Percentiles rank a stretch among this genome's conserved stretches.
phyloP scores from a whole-genome alignment of 352 stramenopile species.

The Globisporangium polare region DNA sequence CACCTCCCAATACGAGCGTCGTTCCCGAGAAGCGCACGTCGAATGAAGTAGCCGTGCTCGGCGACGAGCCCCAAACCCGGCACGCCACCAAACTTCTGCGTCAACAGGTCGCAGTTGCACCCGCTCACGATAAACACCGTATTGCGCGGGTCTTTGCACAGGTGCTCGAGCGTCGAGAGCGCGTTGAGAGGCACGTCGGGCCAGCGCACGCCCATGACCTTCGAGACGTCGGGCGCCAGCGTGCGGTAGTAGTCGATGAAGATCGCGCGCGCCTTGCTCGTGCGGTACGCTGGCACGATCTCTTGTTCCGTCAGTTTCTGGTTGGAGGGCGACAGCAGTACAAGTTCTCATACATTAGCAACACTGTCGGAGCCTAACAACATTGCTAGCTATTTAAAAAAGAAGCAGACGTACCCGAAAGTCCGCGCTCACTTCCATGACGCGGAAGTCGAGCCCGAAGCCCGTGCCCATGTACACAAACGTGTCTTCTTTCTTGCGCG shows the following conservation, averaged over 20 bases:
- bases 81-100: conserved; percentile 92
- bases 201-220: conserved; percentile 73
- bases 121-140: conserved; percentile 98
- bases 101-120: conserved; percentile 95
- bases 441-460: conserved; percentile 94
- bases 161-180: conserved; percentile 82
- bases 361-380: neutral
- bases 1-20: conserved; percentile 60
- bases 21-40: conserved; percentile 52
- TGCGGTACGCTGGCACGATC: conserved; percentile 54
- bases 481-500: conserved; percentile 71
- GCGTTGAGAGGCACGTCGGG: conserved; percentile 69
- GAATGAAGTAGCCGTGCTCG: conserved; percentile 98
- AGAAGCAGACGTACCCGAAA: conserved; percentile 86
- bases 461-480: conserved; percentile 90
- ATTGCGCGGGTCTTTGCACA: conserved; percentile 95
- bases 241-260: conserved; percentile 99
- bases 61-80: conserved; percentile 95
- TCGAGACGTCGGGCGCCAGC: conserved; percentile 89
- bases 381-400: neutral
- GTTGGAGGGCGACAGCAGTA: neutral
- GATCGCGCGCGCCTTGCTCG: conserved; percentile 88
- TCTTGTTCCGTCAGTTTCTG: conserved; percentile 74
- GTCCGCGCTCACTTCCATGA: conserved; percentile 94
- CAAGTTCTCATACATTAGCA: neutral